Conservation (phyloP, 768 basidiomycete genomes). For the Rhodotorula babjevae region DNA sequence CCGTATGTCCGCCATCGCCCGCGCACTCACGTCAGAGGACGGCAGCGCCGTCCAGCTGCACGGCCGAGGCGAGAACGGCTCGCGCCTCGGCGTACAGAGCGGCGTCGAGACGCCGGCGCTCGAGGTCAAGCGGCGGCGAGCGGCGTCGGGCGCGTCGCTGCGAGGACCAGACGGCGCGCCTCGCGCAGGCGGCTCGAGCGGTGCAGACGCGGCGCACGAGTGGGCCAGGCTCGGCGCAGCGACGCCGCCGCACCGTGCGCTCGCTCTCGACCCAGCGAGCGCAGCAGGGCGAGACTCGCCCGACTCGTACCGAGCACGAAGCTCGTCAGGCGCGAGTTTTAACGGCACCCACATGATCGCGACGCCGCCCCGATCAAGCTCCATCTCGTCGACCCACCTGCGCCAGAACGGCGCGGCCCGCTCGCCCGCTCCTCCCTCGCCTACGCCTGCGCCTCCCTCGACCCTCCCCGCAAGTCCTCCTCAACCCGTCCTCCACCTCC, state of each 20-base stretch:
- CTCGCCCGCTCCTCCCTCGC: not conserved
- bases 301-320: not conserved
- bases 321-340: not conserved
- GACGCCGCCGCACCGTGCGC: not conserved
- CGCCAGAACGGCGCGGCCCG: too few relatives aligned
- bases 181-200: not conserved
- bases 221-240: not conserved
- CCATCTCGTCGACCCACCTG: not conserved
- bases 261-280: not conserved
- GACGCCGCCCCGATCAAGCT: not conserved
- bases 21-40: not conserved
- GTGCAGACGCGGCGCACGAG: not conserved
- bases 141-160: not conserved
- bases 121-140: not conserved
- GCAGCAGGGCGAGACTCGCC: not conserved
- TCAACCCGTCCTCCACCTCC: not conserved
- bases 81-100: not conserved
- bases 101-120: not conserved
- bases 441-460: not conserved
- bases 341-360: not conserved
- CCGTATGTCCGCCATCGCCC: constrained; percentile 5
- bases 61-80: not conserved
- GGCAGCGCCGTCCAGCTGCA: not conserved
- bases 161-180: not conserved
- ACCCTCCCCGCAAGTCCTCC: not conserved